Evolutionary conservation across 2,329 filamentous ascomycete species (phyloP).

Genomic region (Paramyrothecium sp.): DNA sequence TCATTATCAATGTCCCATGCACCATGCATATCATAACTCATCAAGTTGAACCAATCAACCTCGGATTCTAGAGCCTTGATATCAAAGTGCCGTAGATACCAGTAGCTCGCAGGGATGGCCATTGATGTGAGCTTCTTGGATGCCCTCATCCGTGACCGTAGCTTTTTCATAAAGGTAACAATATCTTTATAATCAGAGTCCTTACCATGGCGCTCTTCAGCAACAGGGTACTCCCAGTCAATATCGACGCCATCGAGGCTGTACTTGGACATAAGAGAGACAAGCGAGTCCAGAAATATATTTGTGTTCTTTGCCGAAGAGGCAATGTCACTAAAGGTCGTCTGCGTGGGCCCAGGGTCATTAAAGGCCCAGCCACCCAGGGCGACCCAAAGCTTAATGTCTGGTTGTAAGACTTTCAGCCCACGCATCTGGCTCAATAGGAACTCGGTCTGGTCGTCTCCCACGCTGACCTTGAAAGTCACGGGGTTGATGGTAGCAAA

Average conservation of each 20-base stretch:
- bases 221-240: conserved; percentile 26
- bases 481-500: conserved; percentile 30
- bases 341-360: conserved; percentile 25
- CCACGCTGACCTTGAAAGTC: conserved; percentile 12
- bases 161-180: conserved; percentile 15
- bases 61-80: conserved; percentile 12
- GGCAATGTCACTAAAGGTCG: conserved; percentile 23
- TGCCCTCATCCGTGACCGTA: conserved; percentile 11
- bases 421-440: background rate
- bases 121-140: conserved; percentile 14
- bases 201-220: conserved; percentile 18
- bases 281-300: conserved; percentile 32
- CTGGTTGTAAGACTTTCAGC: conserved; percentile 16
- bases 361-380: conserved; percentile 41
- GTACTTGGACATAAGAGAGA: conserved; percentile 19
- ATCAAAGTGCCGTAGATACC: conserved; percentile 25
- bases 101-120: conserved; percentile 22
- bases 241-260: conserved; percentile 25
- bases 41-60: conserved; percentile 40
- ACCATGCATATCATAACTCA: conserved; percentile 43
- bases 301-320: conserved; percentile 18
- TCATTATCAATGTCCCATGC: conserved; percentile 27
- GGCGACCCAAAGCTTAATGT: conserved; percentile 33
- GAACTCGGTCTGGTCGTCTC: background rate
- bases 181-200: conserved; percentile 18